Conservation (phyloP, 805 yeast genomes). For the Candida silvicultrix region DNA sequence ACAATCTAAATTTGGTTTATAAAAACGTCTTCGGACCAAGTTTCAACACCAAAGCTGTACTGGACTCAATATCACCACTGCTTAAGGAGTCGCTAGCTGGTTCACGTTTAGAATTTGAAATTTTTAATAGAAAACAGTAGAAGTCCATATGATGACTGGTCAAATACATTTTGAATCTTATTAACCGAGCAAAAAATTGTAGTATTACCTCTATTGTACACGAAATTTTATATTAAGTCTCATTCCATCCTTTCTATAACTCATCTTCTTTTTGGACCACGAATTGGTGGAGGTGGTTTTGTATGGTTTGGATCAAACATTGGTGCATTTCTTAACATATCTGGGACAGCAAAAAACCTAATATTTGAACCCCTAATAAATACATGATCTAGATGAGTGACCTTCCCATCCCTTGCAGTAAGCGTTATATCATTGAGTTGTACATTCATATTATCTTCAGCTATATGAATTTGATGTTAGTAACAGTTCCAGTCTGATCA, state of each 20-base stretch:
- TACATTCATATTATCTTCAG: slow-evolving; percentile 91
- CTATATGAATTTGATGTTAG: slow-evolving; percentile 11
- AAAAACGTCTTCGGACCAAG: slow-evolving; percentile 8
- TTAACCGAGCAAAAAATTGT: not conserved
- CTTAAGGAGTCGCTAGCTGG: slow-evolving; percentile 13
- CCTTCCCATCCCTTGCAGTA: slow-evolving; percentile 70
- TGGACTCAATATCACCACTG: slow-evolving; percentile 7
- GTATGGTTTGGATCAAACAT: slow-evolving; percentile 59
- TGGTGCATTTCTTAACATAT: slow-evolving; percentile 82
- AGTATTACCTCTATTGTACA: not conserved
- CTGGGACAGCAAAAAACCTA: slow-evolving; percentile 81
- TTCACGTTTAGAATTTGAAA: slow-evolving; percentile 16
- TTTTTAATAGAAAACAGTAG: slow-evolving; percentile 10
- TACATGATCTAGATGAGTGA: slow-evolving; percentile 73
- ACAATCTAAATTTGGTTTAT: slow-evolving; percentile 18
- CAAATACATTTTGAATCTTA: not conserved
- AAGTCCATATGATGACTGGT: too few species aligned
- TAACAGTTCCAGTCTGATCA: not conserved
- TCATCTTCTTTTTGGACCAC: slow-evolving; percentile 45
- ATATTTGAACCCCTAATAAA: slow-evolving; percentile 90
- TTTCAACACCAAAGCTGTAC: not conserved
- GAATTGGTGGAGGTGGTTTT: slow-evolving; percentile 66
- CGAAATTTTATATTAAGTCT: not conserved
- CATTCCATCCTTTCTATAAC: too few species aligned
- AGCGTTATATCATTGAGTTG: slow-evolving; percentile 77